Evolutionary conservation across 305 asterid genomes (phyloP), one percentile per base, ranked within the genome.

Genomic region (Fraxinus xanthoxyloides): DNA sequence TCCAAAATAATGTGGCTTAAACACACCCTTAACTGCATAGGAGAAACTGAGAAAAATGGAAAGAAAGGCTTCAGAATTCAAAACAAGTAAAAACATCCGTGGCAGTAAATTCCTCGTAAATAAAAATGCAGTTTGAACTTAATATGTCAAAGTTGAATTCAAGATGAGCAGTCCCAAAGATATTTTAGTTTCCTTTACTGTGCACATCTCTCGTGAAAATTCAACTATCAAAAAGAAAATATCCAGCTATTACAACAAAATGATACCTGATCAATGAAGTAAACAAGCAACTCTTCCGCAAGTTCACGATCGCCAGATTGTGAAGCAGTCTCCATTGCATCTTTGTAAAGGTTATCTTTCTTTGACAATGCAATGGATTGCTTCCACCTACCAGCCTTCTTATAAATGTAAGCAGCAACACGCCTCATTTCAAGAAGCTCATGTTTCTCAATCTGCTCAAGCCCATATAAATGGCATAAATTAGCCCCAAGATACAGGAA

Each of bases 341-440:
- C 99, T 90, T 91, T 97, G 90, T 94, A 97, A 32, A 92, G 91
- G 80, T 91, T 93, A 89, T 97, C 99, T 89, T 97, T 97, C 97
- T 95, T 97, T 63, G 99, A 97, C 86, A 97, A 83, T 38, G 98
- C 97, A 89, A 97, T 97, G 17, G 98, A 97, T 81, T 90, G 98
- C 92, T 91, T 95, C 99, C 99, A 97, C 82, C 99, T 90, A 69
- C 99, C 99, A 10, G 98, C 99, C 90, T 95, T 97, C 91, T 97
- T 97, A 90, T 97, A 97, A 75, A 97, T 97, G 86, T 94, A 95
- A 46, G 99, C 98, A 67, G 99, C 98, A 86, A 95, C 99, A 80
- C 99, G 98, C 87, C 99, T 92, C 99, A 97, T 97, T 91, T 97
- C 99, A 83, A 97, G 98, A 79, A 97, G 98, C 90, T 97, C 99